Conservation (phyloP, 2,329 filamentous ascomycete species). For the Talaromyces sp. region DNA sequence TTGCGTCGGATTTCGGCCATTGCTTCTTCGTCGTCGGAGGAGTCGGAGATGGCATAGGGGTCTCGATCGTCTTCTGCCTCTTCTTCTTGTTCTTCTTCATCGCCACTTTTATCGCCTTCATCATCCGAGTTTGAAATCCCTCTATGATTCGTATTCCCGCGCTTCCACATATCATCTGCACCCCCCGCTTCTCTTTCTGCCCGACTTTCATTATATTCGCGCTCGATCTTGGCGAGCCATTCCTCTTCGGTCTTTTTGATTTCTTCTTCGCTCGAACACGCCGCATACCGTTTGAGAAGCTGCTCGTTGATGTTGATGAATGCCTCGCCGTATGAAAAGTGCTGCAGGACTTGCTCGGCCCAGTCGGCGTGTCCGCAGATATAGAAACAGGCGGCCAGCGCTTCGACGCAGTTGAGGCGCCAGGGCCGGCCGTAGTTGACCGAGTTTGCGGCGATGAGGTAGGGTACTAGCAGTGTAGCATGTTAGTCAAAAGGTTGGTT, state of each 20-base stretch:
- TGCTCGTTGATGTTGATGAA: slow-evolving; percentile 88
- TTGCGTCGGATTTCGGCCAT: slow-evolving; percentile 90
- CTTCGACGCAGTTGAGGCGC: slow-evolving; percentile 93
- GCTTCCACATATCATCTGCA: slow-evolving; percentile 75
- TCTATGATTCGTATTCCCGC: slow-evolving; percentile 76
- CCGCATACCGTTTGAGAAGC: slow-evolving; percentile 77
- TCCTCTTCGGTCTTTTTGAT: slow-evolving; percentile 79
- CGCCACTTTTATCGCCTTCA: slow-evolving; percentile 34
- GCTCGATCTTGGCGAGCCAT: slow-evolving; percentile 86
- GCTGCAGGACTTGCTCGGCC: slow-evolving; percentile 75
- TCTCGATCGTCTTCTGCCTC: slow-evolving; percentile 47
- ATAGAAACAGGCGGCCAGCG: slow-evolving; percentile 82
- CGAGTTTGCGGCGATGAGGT: slow-evolving; percentile 91
- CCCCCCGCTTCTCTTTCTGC: slow-evolving; percentile 54
- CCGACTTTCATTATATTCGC: slow-evolving; percentile 78
- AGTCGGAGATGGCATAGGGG: slow-evolving; percentile 71
- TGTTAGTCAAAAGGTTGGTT: neutral
- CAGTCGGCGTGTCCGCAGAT: slow-evolving; percentile 91
- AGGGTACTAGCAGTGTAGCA: slow-evolving; percentile 57
- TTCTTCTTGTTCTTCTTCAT: slow-evolving; percentile 44
- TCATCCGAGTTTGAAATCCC: slow-evolving; percentile 51
- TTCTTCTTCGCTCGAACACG: slow-evolving; percentile 71
- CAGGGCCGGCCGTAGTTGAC: slow-evolving; percentile 97
- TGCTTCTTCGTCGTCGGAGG: slow-evolving; percentile 75
- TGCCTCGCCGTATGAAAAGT: slow-evolving; percentile 81